These are phyloP conservation scores for Cardamine resedifolia DNA, from an alignment of 345 rosid species.

Conservation along the genomic window DNA sequence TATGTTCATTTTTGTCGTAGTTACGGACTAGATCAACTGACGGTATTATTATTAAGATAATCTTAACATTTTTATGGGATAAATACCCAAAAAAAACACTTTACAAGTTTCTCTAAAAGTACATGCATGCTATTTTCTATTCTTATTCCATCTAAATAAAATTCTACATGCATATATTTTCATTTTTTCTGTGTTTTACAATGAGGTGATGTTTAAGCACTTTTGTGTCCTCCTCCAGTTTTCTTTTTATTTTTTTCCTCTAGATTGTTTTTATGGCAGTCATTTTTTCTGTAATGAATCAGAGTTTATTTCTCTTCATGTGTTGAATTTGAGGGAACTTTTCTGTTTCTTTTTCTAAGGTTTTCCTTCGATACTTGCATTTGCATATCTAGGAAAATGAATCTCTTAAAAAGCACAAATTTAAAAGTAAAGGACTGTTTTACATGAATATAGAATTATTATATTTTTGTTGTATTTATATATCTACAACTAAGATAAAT, in stretches of 20 bases:
- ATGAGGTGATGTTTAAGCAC: background rate
- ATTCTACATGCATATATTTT: background rate
- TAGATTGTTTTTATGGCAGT: background rate
- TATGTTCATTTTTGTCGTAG: background rate
- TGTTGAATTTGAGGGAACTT: slow-evolving; percentile 18
- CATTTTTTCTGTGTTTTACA: background rate
- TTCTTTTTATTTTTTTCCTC: background rate
- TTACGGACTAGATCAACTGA: background rate
- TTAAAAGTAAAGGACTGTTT: slow-evolving; percentile 17
- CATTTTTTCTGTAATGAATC: background rate
- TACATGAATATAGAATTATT: background rate
- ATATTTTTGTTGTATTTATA: background rate
- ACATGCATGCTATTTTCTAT: background rate
- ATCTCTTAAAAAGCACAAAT: slow-evolving; percentile 10
- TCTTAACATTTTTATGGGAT: background rate
- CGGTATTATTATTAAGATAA: background rate
- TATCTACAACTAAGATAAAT: background rate
- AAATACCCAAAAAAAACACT: background rate
- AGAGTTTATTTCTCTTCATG: background rate
- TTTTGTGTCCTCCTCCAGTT: background rate
- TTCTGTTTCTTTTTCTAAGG: background rate
- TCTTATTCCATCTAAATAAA: background rate
- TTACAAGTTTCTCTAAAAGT: slow-evolving; percentile 14
- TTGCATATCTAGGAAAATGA: background rate
- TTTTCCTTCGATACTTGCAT: background rate